A percentile compares a stretch with the other conserved stretches of the same genome.
These are phyloP conservation scores for Drosera capensis DNA, from an alignment of 148 eudicot genomes.

Conservation along the genomic window DNA sequence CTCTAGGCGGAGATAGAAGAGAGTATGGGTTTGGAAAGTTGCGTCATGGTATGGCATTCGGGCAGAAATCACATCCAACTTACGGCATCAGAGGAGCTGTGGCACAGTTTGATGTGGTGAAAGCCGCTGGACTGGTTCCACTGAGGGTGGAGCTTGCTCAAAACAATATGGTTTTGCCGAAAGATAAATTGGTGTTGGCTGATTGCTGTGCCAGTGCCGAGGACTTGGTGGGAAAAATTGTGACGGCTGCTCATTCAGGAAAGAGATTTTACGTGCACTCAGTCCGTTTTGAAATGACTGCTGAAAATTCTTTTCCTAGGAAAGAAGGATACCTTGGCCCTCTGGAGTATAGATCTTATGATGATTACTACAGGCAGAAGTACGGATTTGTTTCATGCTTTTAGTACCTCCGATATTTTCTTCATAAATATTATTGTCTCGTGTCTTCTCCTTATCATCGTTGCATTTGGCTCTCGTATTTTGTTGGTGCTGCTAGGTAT, in stretches of 20 bases:
- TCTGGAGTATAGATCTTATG: slow-evolving; percentile 89
- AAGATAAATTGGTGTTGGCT: slow-evolving; percentile 71
- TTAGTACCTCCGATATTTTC: neutral
- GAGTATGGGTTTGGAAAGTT: slow-evolving; percentile 94
- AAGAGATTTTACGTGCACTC: slow-evolving; percentile 96
- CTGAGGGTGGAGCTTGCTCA: slow-evolving; percentile 19
- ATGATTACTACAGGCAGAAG: slow-evolving; percentile 94
- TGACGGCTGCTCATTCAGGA: slow-evolving; percentile 98
- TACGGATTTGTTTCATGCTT: slow-evolving; percentile 17
- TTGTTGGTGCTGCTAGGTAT: slow-evolving; percentile 40
- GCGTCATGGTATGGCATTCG: slow-evolving; percentile 90
- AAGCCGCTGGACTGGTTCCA: slow-evolving; percentile 88
- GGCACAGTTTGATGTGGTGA: slow-evolving; percentile 81
- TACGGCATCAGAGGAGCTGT: slow-evolving; percentile 98
- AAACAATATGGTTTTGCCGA: slow-evolving; percentile 15
- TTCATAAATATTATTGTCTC: neutral
- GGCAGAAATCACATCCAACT: slow-evolving; percentile 84
- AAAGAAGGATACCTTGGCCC: slow-evolving; percentile 99
- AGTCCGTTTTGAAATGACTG: slow-evolving; percentile 80
- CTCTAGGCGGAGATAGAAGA: slow-evolving; percentile 89
- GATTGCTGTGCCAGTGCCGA: slow-evolving; percentile 49
- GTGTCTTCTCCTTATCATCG: neutral
- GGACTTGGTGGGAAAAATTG: slow-evolving; percentile 71
- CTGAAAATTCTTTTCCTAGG: slow-evolving; percentile 91
- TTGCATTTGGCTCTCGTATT: slow-evolving; percentile 28